Evolutionary conservation across 768 basidiomycete species (phyloP), one percentile per base, ranked within the genome.

Genomic region (Scleroderma citrinum): DNA sequence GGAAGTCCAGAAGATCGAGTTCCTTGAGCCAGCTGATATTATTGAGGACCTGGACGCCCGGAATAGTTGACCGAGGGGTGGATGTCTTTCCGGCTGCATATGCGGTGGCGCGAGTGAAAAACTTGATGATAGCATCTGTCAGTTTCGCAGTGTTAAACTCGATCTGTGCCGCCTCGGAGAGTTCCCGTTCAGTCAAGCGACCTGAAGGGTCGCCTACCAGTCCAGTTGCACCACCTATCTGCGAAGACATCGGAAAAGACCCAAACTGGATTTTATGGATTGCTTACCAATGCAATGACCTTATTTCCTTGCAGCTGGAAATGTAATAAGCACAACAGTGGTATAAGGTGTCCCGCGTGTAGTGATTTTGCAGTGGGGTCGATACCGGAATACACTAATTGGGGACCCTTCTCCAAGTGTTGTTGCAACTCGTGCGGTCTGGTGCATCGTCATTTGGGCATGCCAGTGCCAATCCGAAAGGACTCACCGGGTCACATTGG

Each of bases 161-260:
- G 3, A 93, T 78, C 44, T 80, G 74, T 10, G 76, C 66, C 12
- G 68, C 65, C 31, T 83, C 74, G 5, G 92, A 78, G 3, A 81
- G 74, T 47, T 82, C 77, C 19, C 96, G 82, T 67, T 96, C 95
- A 0, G 80, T 80, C 5, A 77, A 75, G 31, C 94, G 78, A 2
- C 96, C 95, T 4, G 94, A 95, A 7, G 96, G 96, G 62, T 99
- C 96, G 6, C 96, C 96, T 39, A 99, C 85, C n/a, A 87, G 82
- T 8, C 92, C 96, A 0, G 95, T 98, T 8, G 92, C 94, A 1
- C 92, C 93, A 29, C 96, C 95, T 63, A 97, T 87, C 95, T 98
- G 60, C 30, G 11, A 12, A n/a, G 34, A 43, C 21, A 48, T 54
- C 43, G 47, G 24, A 40, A 5, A 42, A 46, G 26, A 34, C 37